A percentile compares a stretch with the other conserved stretches of the same genome.
Evolutionary conservation across 208 protist species (phyloP).

Genomic region (Herpetomonas tarakana): DNA sequence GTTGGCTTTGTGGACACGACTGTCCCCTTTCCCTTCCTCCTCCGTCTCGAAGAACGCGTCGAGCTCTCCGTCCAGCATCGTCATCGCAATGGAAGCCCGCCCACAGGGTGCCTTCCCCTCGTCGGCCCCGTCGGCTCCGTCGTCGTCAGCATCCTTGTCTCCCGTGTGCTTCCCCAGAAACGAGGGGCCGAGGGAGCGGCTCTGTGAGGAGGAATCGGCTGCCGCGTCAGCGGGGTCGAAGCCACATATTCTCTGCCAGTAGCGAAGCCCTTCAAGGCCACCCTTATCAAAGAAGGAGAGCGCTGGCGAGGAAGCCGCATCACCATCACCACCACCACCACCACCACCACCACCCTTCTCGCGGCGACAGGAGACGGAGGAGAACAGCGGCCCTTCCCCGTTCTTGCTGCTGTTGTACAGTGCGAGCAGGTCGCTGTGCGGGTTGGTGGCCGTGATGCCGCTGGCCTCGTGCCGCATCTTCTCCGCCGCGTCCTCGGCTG

Average conservation of each 20-base stretch:
- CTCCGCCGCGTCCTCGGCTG: conserved; percentile 6
- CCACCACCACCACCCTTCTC: no score
- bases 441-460: background rate
- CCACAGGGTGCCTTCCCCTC: no score
- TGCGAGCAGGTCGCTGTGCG: background rate
- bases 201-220: no score
- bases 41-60: no score
- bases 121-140: no score
- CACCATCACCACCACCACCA: background rate
- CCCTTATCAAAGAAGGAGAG: background rate
- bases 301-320: background rate
- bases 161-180: no score
- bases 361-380: background rate
- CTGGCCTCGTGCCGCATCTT: background rate
- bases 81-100: no score
- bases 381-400: background rate
- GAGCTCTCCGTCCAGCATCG: no score
- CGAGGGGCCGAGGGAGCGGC: no score
- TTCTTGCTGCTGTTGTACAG: background rate
- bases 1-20: no score
- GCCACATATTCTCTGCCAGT: background rate
- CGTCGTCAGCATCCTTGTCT: no score
- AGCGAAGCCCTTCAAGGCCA: background rate
- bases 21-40: no score
- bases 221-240: conserved; percentile 1